Base-by-base conservation (phyloP, 768 basidiomycete species). In the Steccherinum ochraceum region DNA sequence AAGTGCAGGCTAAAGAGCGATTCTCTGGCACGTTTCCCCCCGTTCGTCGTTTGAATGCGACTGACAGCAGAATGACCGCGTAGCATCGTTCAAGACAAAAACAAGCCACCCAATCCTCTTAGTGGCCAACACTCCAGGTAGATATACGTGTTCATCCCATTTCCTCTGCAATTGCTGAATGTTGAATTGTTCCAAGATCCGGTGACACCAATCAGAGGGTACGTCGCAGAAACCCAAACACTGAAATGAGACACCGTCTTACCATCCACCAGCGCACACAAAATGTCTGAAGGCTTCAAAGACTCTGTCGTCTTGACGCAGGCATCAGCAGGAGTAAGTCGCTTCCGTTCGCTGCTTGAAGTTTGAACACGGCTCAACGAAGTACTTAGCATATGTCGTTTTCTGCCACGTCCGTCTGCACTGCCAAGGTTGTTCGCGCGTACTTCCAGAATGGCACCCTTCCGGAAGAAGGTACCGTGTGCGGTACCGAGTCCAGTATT, bases 361-460 rank as follows among this genome's bases (percentile, higher is more conserved):
- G 7, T 16, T 7, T 35, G 7, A 7, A 35, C 30, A 16, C 16
- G 7, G 16, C 30, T 35, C 30, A 35, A 7, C 7, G 30, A 16
- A 16, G 7, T 35, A 35, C 16, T 27, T 45, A 64, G 63, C 63
- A 65, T 26, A 58, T 61, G 24, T 56, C 56, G 11, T 26, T 53
- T n/a, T 52, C 61, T 4, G 50, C 56, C 39, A 53, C 63, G n/a
- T 67, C 66, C 3, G 48, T 56, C 10, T 67, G 64, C 54, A 66
- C 60, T 1, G 51, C 39, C 5, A 55, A 54, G 11, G 43, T 42
- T 24, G 40, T 58, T 40, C 57, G 59, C 13, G 55, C 52, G 4
- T 66, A 59, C 54, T 64, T 65, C 55, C 53, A 59, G 19, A 52
- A 65, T 39, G 66, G 66, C 18, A 60, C 54, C 16, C 56, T 64